phyloP scores from a whole-genome alignment of 306 rosid species.

The Cucurbita maxima region DNA sequence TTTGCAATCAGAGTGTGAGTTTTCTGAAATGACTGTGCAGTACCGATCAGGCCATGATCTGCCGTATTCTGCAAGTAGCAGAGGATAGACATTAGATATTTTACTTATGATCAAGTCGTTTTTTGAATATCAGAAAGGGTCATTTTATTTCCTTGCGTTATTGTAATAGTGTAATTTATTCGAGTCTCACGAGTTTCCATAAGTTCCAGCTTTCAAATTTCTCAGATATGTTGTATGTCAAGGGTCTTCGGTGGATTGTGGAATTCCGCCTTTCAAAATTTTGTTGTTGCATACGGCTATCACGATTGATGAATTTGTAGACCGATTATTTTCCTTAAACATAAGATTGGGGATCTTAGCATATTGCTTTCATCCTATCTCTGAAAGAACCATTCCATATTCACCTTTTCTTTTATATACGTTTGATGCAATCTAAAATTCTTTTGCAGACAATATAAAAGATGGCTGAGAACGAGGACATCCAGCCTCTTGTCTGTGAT shows the following conservation, averaged over 20 bases:
- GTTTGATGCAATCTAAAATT: background rate
- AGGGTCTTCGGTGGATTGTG: background rate
- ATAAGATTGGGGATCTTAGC: background rate
- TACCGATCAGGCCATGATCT: background rate
- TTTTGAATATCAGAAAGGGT: background rate
- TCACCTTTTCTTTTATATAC: background rate
- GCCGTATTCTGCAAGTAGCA: background rate
- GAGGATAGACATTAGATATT: background rate
- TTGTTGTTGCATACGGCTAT: background rate
- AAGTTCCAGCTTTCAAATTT: background rate
- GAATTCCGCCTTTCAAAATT: too few relatives aligned
- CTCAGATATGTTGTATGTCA: background rate
- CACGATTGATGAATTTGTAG: background rate
- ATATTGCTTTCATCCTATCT: background rate
- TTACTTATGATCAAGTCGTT: background rate
- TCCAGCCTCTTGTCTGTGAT: constrained; percentile 27
- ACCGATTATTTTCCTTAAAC: background rate
- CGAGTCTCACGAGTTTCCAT: too few relatives aligned
- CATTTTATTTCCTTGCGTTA: background rate
- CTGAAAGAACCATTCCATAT: background rate
- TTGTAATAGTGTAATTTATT: background rate
- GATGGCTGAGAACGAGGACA: constrained; percentile 23
- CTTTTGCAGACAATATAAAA: constrained; percentile 11
- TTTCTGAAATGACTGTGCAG: background rate
- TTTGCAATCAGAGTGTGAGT: background rate